Evolutionary conservation across 129 eudicot species (phyloP), one percentile per base, ranked within the genome.

Genomic region (Heracleum sosnowskyi): DNA sequence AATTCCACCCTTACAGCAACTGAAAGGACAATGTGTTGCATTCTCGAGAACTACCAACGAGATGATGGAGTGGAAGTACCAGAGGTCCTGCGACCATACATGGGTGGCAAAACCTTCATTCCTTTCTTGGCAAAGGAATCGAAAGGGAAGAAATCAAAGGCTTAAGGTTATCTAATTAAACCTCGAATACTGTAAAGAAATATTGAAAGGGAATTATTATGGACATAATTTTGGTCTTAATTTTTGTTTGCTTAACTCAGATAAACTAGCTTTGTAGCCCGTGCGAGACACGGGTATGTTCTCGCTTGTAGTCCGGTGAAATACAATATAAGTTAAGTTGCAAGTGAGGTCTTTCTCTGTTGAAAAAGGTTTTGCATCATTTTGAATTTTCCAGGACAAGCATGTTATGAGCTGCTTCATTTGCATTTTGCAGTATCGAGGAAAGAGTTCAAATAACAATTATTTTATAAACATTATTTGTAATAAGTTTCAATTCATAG

Each of bases 41-140:
- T 93, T 31, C 90, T 91, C 37, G 98, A 91, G 83, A 93, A 86
- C 77, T 86, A 89, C 82, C 98, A 91, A 81, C 86, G 76, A 86
- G 96, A 93, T 55, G 98, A 93, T 41, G 98, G 98, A 17, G 96
- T 93, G 45, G 96, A 93, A 77, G 82, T 93, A 68, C 97, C 98
- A 11, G 93, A 85, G 76, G 92, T 81, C 70, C 83, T 93, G 18
- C 87, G 81, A 66, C 70, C 68, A 2, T 93, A 33, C 82, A 91
- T 93, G 96, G 89, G 91, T 80, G 97, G 96, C n/a, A 88, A 89
- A 84, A 68, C 96, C 63, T 93, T 93, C 85, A n/a, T 93, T 57
- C 98, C 97, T 45, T 93, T 93, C 80, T 83, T 77, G 76, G 84
- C 45, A 2, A 90, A 87, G 77, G 93, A 88, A 81, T 81, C 82